Evolutionary conservation across 176 grass and related monocot species (phyloP), one percentile per base, ranked within the genome.

Genomic region (Raddia guianensis): DNA sequence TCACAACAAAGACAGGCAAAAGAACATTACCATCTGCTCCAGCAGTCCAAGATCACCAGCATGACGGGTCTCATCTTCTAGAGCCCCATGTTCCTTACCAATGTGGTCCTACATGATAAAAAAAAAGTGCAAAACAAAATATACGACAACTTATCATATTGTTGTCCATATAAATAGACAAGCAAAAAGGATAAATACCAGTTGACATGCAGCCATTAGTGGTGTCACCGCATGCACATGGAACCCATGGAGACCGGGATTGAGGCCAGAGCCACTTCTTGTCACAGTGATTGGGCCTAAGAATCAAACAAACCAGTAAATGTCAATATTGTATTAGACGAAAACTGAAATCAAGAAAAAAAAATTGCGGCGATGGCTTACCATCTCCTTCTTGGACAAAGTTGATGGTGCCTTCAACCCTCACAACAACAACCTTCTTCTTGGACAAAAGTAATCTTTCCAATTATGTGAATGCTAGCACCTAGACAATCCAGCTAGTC

Each of bases 131-230:
- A 52, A 6, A 15, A 42, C 49, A 53, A 73, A 79, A 86, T 7
- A 7, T 12, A 14, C 44, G 8, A 42, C 43, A 37, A 14, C 6
- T 63, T 64, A 56, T 54, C 15, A 75, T 21, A 49, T 58, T 49
- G n/a, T n/a, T 64, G 1, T 51, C 18, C 18, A 77, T 12, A 44
- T 51, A 4, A 12, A 67, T 74, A 56, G 37, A 44, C 10, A 56
- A 59, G 3, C 59, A 1, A 70, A 63, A 76, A 46, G 42, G 21
- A 14, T 9, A 37, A 12, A 18, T 88, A 99, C 96, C 96, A 87
- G 96, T 99, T 19, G 96, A 95, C 90, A 95, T 86, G 90, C 92
- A 99, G 2, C 92, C 96, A 51, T 99, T 99, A 14, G 96, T 99
- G 63, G 96, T 99, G 85, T 99, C 96, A 18, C 93, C 96, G 96